Percentiles rank a stretch among this genome's conserved stretches.
Conservation (phyloP, 148 eudicot species). For the Agrostemma githago region DNA sequence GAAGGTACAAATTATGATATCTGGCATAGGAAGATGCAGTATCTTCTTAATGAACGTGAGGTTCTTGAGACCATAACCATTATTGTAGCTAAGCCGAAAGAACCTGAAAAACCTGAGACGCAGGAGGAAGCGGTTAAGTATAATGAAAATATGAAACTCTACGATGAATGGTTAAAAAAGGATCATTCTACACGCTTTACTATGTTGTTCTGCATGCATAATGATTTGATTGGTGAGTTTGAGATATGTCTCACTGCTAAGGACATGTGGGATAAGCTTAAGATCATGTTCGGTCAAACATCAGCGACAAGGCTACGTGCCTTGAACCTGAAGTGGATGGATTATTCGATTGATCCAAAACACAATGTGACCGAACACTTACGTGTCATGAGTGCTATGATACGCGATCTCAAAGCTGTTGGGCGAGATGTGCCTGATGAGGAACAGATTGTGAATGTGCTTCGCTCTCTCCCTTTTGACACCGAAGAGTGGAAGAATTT, state of each 20-base stretch:
- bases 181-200: not conserved
- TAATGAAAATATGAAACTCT: not conserved
- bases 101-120: not conserved
- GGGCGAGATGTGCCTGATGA: not conserved
- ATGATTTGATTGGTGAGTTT: not conserved
- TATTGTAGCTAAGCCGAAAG: not conserved
- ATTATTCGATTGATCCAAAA: not conserved
- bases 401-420: not conserved
- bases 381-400: not conserved
- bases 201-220: not conserved
- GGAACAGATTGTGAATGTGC: too few relatives aligned
- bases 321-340: not conserved
- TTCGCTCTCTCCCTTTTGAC: too few relatives aligned
- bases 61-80: not conserved
- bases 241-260: not conserved
- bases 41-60: not conserved
- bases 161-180: not conserved
- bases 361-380: too few relatives aligned
- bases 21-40: slow-evolving; percentile 3
- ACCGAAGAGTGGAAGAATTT: too few relatives aligned
- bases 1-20: not conserved
- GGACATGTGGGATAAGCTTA: not conserved
- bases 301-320: not conserved
- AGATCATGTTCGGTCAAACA: not conserved
- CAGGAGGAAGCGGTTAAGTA: not conserved